Conservation (phyloP, 192 early-diverging fungal species). For the Backusella tarrabulga region DNA sequence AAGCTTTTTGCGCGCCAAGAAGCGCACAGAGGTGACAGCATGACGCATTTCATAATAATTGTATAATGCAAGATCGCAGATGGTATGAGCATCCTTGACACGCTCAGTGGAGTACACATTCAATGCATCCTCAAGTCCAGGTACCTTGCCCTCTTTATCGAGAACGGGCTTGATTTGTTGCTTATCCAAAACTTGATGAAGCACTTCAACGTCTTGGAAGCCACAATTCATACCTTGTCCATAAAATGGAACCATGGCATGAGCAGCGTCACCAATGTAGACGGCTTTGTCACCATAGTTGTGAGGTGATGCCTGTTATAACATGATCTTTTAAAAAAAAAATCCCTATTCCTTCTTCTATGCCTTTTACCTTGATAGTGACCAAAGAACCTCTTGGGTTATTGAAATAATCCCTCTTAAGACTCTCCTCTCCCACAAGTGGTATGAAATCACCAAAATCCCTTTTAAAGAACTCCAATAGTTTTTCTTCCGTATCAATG, state of each 20-base stretch:
- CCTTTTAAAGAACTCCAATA: constrained; percentile 67
- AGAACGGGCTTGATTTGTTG: constrained; percentile 38
- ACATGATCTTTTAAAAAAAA: not conserved
- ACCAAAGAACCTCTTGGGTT: constrained; percentile 86
- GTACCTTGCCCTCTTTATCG: constrained; percentile 4
- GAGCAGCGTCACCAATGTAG: constrained; percentile 94
- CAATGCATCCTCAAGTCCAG: constrained; percentile 57
- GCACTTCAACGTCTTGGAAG: constrained; percentile 85
- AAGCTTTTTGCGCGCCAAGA: constrained; percentile 74
- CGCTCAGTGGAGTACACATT: constrained; percentile 70
- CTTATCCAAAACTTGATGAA: constrained; percentile 59
- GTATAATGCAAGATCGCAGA: constrained; percentile 90
- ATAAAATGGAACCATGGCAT: constrained; percentile 98
- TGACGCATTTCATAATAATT: constrained; percentile 96
- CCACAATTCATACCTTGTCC: constrained; percentile 99
- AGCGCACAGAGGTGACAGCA: constrained; percentile 71
- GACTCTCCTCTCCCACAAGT: constrained; percentile 71
- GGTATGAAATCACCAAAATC: constrained; percentile 77
- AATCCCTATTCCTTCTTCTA: not conserved
- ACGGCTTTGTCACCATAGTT: constrained; percentile 74
- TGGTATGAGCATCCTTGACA: constrained; percentile 76
- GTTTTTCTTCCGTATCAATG: constrained; percentile 60
- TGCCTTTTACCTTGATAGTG: constrained; percentile 63
- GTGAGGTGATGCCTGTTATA: constrained; percentile 58
- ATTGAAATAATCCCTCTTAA: constrained; percentile 76